Evolutionary conservation across 1,139 yeast species (phyloP), one percentile per base, ranked within the genome.

Genomic region (Candida glucosophila): DNA sequence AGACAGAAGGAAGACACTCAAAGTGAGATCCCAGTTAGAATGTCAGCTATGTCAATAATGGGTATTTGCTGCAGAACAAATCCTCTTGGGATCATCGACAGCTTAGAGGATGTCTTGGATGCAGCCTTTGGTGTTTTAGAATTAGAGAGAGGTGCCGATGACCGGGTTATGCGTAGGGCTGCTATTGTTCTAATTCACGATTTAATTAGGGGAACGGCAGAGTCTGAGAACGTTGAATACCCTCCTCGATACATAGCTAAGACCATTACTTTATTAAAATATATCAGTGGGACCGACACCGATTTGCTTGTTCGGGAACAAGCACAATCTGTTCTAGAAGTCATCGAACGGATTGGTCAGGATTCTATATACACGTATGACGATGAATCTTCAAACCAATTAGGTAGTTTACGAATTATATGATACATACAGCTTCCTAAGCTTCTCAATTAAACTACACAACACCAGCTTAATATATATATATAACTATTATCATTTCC

Each of bases 1-100:
- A 50, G 59, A 12, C 8, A 7, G 9, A 30, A 34, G 2, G 23
- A 37, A 3, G 38, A 33, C 2, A 49, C 57, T 3, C 44, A 46
- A 1, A 45, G 53, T 4, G 95, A 85, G 38, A 59, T 65, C 29
- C 64, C 77, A 22, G 40, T 85, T 22, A 61, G 96, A 37, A 78
- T 85, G 80, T 86, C 96, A 1, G 74, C 95, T 0, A 67, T 86
- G 74, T 82, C 95, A 1, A 49, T 90, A 10, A 50, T 88, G 12
- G 95, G 95, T 12, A 53, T 67, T 5, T 58, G 80, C 17, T 71
- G 86, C 41, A 72, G 71, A 33, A 58, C 58, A 3, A 74, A 76
- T 37, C 77, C 85, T 1, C 35, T 58, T 3, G 82, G 80, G 0
- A 43, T 82, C 2, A 32, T 60, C 0, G 47, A 49, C 1, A 52